Evolutionary conservation across 805 yeast genomes (phyloP).

Genomic region (Sugiyamaella boreocaroliniensis): DNA sequence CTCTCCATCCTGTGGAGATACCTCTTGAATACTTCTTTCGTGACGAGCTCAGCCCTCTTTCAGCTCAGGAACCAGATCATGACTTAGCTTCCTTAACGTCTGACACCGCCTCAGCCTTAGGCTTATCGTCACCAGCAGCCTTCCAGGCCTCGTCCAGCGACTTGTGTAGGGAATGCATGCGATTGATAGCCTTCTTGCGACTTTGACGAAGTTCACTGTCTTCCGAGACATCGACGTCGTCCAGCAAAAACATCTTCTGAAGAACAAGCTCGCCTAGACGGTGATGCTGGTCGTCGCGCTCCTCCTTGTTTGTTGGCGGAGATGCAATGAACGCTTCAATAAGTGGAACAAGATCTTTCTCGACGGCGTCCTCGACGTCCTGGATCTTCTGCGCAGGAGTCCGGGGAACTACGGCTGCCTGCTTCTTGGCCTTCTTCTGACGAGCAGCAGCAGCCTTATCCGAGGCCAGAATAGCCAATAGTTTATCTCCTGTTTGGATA

Average conservation of each 20-base stretch:
- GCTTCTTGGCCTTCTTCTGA: slow-evolving; percentile 7
- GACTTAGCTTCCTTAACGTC: neutral
- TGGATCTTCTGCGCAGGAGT: slow-evolving; percentile 24
- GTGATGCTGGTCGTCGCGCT: slow-evolving; percentile 26
- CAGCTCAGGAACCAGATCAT: neutral
- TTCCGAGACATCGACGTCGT: slow-evolving; percentile 30
- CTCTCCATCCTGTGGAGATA: no score
- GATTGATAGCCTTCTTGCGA: slow-evolving; percentile 30
- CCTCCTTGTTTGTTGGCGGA: slow-evolving; percentile 18
- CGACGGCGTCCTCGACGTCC: slow-evolving; percentile 21
- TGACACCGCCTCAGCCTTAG: neutral
- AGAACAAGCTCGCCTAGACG: slow-evolving; percentile 30
- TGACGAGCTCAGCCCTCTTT: neutral
- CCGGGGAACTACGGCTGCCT: slow-evolving; percentile 14
- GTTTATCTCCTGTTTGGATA: slow-evolving; percentile 47
- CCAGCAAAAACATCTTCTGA: slow-evolving; percentile 30
- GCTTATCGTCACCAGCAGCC: neutral
- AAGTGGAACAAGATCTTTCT: slow-evolving; percentile 25
- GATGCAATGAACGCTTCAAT: slow-evolving; percentile 17
- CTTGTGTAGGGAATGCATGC: slow-evolving; percentile 27
- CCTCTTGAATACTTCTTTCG: neutral
- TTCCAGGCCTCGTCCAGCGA: slow-evolving; percentile 22
- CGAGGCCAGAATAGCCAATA: slow-evolving; percentile 19
- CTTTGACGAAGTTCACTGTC: slow-evolving; percentile 27
- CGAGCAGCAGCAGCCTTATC: slow-evolving; percentile 4